These are phyloP conservation scores for Venturia nashicola DNA, from an alignment of 2,329 filamentous ascomycete genomes.

Conservation along the genomic window DNA sequence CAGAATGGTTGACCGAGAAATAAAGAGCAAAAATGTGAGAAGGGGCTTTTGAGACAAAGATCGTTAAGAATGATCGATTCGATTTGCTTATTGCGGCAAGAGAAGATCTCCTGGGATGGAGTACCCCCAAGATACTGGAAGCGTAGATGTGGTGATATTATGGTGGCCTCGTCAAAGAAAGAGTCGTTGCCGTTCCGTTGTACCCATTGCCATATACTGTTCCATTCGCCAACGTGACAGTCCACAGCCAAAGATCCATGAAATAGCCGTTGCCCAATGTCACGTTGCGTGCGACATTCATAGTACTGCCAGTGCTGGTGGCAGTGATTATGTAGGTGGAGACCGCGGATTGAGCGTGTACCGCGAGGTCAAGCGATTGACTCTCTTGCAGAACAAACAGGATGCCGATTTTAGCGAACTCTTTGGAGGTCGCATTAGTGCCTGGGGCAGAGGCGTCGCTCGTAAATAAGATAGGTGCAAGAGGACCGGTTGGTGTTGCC, in stretches of 20 bases:
- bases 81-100: background rate
- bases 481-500: conserved; percentile 11
- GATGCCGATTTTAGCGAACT: conserved; percentile 34
- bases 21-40: background rate
- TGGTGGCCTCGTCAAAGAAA: background rate
- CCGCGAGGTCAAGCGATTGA: conserved; percentile 25
- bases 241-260: conserved; percentile 9
- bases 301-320: conserved; percentile 12
- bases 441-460: conserved; percentile 19
- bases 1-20: background rate
- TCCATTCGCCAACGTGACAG: conserved; percentile 9
- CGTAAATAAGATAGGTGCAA: conserved; percentile 10
- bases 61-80: no score
- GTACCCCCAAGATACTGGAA: background rate
- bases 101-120: background rate
- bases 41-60: background rate
- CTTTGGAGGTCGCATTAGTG: conserved; percentile 24
- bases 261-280: conserved; percentile 17
- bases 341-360: conserved; percentile 30
- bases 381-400: conserved; percentile 32
- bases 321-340: conserved; percentile 21
- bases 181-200: conserved; percentile 5
- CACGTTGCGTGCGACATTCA: conserved; percentile 14
- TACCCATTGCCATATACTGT: conserved; percentile 8
- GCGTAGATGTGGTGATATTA: background rate